These are phyloP conservation scores for Cryphonectria carpinicola DNA, from an alignment of 2,329 filamentous ascomycete species.

Conservation along the genomic window DNA sequence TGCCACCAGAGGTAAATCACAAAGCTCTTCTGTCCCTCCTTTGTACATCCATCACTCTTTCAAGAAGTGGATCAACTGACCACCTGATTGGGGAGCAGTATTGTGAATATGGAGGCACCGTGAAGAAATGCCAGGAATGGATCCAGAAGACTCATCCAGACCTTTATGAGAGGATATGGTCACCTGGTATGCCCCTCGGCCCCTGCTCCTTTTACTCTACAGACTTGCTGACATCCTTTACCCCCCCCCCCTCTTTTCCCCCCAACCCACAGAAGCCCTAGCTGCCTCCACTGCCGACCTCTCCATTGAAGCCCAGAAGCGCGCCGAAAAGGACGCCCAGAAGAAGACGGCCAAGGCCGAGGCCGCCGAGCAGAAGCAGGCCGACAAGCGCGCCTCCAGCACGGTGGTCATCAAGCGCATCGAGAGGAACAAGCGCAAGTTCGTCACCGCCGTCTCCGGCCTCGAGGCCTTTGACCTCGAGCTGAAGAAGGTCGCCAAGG, in stretches of 20 bases:
- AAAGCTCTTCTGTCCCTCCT: neutral
- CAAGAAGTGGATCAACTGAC: conserved; percentile 2
- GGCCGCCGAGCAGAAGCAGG: conserved; percentile 80
- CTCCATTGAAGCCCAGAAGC: conserved; percentile 88
- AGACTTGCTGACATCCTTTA: conserved; percentile 22
- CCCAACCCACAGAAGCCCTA: conserved; percentile 67
- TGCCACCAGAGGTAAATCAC: conserved; percentile 64
- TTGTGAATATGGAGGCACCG: conserved; percentile 96
- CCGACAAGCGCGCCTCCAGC: conserved; percentile 79
- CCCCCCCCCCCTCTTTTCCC: neutral
- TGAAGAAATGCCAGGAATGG: conserved; percentile 98
- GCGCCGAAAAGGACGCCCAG: conserved; percentile 91
- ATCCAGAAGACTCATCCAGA: conserved; percentile 73
- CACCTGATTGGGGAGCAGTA: conserved; percentile 64
- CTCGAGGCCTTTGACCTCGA: conserved; percentile 90
- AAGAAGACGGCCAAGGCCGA: conserved; percentile 97
- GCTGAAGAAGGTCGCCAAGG: conserved; percentile 91
- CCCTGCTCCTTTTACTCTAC: neutral
- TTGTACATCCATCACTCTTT: neutral
- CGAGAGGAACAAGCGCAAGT: conserved; percentile 97
- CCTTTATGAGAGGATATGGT: conserved; percentile 83
- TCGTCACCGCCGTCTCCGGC: conserved; percentile 88
- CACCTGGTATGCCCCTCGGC: conserved; percentile 64
- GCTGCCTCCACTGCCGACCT: conserved; percentile 84
- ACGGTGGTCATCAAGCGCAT: conserved; percentile 93